Percentiles rank a stretch among this genome's conserved stretches.
phyloP scores from a whole-genome alignment of 768 basidiomycete species.

The Lentinula edodes region DNA sequence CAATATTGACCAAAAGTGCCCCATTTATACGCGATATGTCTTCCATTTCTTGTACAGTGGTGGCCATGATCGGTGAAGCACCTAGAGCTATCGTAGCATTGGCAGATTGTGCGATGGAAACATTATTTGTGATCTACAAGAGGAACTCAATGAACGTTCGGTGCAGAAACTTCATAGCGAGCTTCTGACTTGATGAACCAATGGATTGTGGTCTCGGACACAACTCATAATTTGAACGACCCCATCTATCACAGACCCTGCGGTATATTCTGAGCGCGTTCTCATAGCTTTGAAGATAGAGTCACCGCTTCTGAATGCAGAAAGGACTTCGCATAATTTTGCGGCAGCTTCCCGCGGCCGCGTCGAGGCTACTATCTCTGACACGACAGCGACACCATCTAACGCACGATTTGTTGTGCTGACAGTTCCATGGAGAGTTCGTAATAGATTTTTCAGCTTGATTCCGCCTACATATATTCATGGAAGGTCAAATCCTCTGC shows the following conservation, averaged over 20 bases:
- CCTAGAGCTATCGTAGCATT: slow-evolving; percentile 86
- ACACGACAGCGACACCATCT: slow-evolving; percentile 86
- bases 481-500: not conserved
- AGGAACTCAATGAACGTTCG: not conserved
- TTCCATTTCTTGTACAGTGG: slow-evolving; percentile 74
- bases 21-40: slow-evolving; percentile 65
- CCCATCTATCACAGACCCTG: slow-evolving; percentile 26
- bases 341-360: slow-evolving; percentile 49
- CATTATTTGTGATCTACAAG: slow-evolving; percentile 78
- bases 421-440: slow-evolving; percentile 68
- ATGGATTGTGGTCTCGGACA: slow-evolving; percentile 51
- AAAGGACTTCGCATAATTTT: slow-evolving; percentile 36
- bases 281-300: not conserved
- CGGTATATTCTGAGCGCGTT: slow-evolving; percentile 1
- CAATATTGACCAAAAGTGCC: slow-evolving; percentile 82
- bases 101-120: slow-evolving; percentile 85
- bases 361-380: slow-evolving; percentile 70
- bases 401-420: slow-evolving; percentile 52
- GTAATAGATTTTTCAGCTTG: slow-evolving; percentile 69
- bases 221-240: slow-evolving; percentile 45
- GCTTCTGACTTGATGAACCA: slow-evolving; percentile 69
- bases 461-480: slow-evolving; percentile 63
- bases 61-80: slow-evolving; percentile 91
- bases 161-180: not conserved
- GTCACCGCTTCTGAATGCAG: slow-evolving; percentile 29